Percentiles rank a stretch among this genome's conserved stretches.
phyloP scores from a whole-genome alignment of 2,329 filamentous ascomycete genomes.

The Colletotrichum sp. region DNA sequence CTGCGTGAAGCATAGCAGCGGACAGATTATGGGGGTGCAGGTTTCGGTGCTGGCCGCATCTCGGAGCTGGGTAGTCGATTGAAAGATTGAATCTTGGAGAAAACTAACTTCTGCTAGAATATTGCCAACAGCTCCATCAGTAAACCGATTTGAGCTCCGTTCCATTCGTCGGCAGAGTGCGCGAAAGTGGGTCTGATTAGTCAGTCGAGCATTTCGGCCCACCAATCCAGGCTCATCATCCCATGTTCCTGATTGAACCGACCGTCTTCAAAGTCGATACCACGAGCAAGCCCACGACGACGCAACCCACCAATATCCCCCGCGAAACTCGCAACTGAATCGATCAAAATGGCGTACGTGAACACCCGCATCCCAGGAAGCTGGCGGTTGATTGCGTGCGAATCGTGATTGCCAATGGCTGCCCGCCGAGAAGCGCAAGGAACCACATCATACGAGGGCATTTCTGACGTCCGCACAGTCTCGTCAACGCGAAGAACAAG shows the following conservation, averaged over 20 bases:
- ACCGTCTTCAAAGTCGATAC: conserved; percentile 31
- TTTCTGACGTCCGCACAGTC: conserved; percentile 43
- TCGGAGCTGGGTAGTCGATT: not conserved
- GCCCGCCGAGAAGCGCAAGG: not conserved
- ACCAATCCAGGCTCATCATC: conserved; percentile 17
- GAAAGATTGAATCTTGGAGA: not conserved
- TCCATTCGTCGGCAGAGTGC: not conserved
- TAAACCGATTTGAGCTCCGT: conserved; percentile 3
- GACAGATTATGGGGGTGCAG: not conserved
- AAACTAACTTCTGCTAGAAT: not conserved
- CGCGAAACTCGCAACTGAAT: conserved; percentile 27
- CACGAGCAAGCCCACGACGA: conserved; percentile 16
- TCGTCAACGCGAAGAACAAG: conserved; percentile 77
- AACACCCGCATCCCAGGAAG: not conserved
- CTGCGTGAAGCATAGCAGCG: conserved; percentile 14
- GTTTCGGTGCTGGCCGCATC: not conserved
- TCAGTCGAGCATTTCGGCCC: not conserved
- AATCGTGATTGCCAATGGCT: conserved; percentile 25
- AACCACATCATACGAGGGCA: conserved; percentile 16
- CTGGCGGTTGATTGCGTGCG: not conserved
- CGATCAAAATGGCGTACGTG: conserved; percentile 47
- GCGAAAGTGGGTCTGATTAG: conserved; percentile 5
- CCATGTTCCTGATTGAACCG: conserved; percentile 22
- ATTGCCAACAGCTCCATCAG: not conserved
- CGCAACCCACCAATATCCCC: conserved; percentile 26